Evolutionary conservation across 768 basidiomycete species (phyloP).

Genomic region (Hericium alpestre): DNA sequence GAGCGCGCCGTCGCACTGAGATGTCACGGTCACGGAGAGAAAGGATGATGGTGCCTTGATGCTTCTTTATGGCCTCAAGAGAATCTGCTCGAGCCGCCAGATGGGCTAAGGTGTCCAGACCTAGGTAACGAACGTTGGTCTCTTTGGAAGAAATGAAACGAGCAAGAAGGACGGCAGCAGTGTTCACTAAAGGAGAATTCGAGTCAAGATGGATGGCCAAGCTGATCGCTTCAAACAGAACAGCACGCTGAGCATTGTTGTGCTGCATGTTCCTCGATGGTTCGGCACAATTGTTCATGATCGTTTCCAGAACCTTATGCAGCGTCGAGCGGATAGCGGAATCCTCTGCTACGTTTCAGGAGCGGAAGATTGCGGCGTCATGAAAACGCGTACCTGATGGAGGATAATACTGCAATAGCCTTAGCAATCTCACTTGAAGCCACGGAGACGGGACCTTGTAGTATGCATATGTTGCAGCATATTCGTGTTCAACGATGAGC

Average conservation of each 20-base stretch:
- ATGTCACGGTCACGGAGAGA: slow-evolving; percentile 96
- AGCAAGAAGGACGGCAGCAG: slow-evolving; percentile 83
- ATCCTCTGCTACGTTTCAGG: slow-evolving; percentile 51
- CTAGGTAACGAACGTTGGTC: slow-evolving; percentile 95
- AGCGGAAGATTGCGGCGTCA: background rate
- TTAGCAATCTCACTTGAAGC: slow-evolving; percentile 92
- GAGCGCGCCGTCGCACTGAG: slow-evolving; percentile 83
- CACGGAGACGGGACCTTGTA: slow-evolving; percentile 97
- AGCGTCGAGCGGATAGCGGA: slow-evolving; percentile 65
- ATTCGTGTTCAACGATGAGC: slow-evolving; percentile 89
- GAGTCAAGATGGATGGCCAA: slow-evolving; percentile 94
- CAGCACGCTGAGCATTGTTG: slow-evolving; percentile 95
- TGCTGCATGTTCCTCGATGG: slow-evolving; percentile 93
- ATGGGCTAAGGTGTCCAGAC: slow-evolving; percentile 96
- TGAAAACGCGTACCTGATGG: slow-evolving; percentile 60
- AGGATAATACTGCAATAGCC: slow-evolving; percentile 89
- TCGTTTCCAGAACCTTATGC: slow-evolving; percentile 74
- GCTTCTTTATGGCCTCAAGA: slow-evolving; percentile 84
- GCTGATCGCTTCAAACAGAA: slow-evolving; percentile 96
- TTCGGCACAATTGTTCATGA: slow-evolving; percentile 87
- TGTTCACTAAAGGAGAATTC: slow-evolving; percentile 77
- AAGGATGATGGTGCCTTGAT: slow-evolving; percentile 90
- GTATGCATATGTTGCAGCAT: slow-evolving; percentile 82
- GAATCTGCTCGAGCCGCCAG: slow-evolving; percentile 90
- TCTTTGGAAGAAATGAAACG: slow-evolving; percentile 97